A percentile compares a stretch with the other conserved stretches of the same genome.
Evolutionary conservation across 768 basidiomycete species (phyloP).

Genomic region (Amanita rubescens): DNA sequence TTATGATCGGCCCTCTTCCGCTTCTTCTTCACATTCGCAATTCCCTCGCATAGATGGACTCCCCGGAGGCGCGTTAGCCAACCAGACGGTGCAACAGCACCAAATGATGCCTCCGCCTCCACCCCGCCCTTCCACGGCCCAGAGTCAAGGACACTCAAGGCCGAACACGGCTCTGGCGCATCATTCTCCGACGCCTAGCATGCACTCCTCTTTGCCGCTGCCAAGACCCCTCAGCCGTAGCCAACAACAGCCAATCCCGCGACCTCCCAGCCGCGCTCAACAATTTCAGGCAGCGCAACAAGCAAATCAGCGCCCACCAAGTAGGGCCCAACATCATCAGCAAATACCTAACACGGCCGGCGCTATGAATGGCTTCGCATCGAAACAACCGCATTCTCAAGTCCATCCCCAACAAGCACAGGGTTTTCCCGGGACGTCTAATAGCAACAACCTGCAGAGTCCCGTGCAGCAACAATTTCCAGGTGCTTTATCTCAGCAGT

Average conservation of each 20-base stretch:
- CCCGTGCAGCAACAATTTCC: constrained; percentile 13
- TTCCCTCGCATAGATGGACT: constrained; percentile 1
- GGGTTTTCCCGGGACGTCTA: neutral
- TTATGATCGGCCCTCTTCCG: constrained; percentile 11
- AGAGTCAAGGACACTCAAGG: constrained; percentile 12
- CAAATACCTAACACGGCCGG: neutral
- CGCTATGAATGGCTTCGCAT: constrained; percentile 7
- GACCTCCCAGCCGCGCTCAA: constrained; percentile 12
- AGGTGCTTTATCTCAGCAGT: constrained; percentile 12
- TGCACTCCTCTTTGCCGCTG: constrained; percentile 8
- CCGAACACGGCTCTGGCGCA: constrained; percentile 14
- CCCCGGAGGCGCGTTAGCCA: neutral
- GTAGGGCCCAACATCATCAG: constrained; percentile 10
- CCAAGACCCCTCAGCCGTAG: constrained; percentile 12
- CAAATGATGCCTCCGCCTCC: constrained; percentile 27
- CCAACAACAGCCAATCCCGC: constrained; percentile 9
- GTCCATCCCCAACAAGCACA: neutral
- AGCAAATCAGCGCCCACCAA: constrained; percentile 9
- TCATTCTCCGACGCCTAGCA: constrained; percentile 11
- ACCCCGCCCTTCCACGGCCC: constrained; percentile 14
- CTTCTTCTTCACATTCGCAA: constrained; percentile 18
- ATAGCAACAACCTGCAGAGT: neutral
- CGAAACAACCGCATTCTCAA: constrained; percentile 8
- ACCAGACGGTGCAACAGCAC: constrained; percentile 10
- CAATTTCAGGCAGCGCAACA: constrained; percentile 6